Percentiles rank a stretch among this genome's conserved stretches.
These are phyloP conservation scores for Xylaria palmicola DNA, from an alignment of 495 filamentous ascomycete genomes.

Conservation along the genomic window DNA sequence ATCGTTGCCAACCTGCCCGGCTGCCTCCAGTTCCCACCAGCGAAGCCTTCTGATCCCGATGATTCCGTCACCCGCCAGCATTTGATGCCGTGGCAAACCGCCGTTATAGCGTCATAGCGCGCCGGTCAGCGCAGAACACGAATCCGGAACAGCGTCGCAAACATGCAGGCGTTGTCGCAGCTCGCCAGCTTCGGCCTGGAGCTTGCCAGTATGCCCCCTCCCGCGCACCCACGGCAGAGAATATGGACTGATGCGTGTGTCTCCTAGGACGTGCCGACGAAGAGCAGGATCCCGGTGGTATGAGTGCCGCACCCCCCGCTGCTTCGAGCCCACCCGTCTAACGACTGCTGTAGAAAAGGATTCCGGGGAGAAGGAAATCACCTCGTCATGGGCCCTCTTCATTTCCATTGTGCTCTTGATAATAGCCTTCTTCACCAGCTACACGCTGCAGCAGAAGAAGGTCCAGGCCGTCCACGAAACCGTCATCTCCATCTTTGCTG, in stretches of 20 bases:
- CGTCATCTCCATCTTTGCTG: slow-evolving; percentile 95
- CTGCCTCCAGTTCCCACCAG: not conserved
- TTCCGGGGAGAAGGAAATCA: slow-evolving; percentile 75
- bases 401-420: slow-evolving; percentile 93
- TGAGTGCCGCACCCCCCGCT: slow-evolving; percentile 17
- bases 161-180: slow-evolving; percentile 35
- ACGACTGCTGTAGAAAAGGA: slow-evolving; percentile 40
- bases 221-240: not conserved
- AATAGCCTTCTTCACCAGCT: slow-evolving; percentile 92
- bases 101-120: slow-evolving; percentile 18
- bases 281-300: slow-evolving; percentile 53
- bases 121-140: slow-evolving; percentile 24
- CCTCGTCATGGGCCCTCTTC: slow-evolving; percentile 93
- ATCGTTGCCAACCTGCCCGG: not conserved
- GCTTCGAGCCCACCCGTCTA: slow-evolving; percentile 23
- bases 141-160: slow-evolving; percentile 16
- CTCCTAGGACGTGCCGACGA: slow-evolving; percentile 46
- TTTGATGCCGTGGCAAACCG: slow-evolving; percentile 28
- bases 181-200: slow-evolving; percentile 39
- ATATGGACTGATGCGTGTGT: slow-evolving; percentile 3
- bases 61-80: not conserved
- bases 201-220: slow-evolving; percentile 40
- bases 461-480: slow-evolving; percentile 98
- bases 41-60: not conserved
- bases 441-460: slow-evolving; percentile 89